Evolutionary conservation across 2,329 filamentous ascomycete genomes (phyloP), one percentile per base, ranked within the genome.

Genomic region (Fusarium nematophilum): DNA sequence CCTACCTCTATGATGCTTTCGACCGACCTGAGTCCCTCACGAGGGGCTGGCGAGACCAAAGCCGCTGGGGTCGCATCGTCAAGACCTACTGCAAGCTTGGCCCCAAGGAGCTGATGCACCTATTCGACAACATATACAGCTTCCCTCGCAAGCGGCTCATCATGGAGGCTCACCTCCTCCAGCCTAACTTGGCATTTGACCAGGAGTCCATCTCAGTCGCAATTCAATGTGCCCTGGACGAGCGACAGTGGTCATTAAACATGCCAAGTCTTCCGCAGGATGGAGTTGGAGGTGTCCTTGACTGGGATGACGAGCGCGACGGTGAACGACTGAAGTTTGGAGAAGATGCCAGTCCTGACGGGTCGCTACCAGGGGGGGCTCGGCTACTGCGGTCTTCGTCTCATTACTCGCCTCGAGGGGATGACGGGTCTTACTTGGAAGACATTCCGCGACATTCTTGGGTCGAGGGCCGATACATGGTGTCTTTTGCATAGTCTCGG

Each of bases 1-100:
- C 64, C 3, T 62, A 68, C 7, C 34, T 71, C 5, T 57, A 68
- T 23, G 68, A 71, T 18, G 47, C 60, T 38, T 46, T 57, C 5
- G 67, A 67, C 37, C 65, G 74, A 36, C 63, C 64, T n/a, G 65
- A 70, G 15, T 76, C 74, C 4, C 56, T 76, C n/a, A 40, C 63
- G 27, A 67, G 68, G 5, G 70, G 73, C 27, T 78, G 75, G 75
- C 70, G 60, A 11, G 74, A 77, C 34, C 72, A 75, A 46, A 74
- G 73, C 43, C 66, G 65, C 40, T 76, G 74, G 72, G 69, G 71
- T 11, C 75, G 77, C 14, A 75, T 80, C 27, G 68, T 80, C 33
- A 77, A 78, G 56, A 79, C 78, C 1, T 79, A 79, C 54, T 72
- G 81, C 63, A 86, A 85, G 70, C 74, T 86, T 7, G 73, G 76